Evolutionary conservation across 441 rosid genomes (phyloP), one percentile per base, ranked within the genome.

Genomic region (Euphorbia corollata): DNA sequence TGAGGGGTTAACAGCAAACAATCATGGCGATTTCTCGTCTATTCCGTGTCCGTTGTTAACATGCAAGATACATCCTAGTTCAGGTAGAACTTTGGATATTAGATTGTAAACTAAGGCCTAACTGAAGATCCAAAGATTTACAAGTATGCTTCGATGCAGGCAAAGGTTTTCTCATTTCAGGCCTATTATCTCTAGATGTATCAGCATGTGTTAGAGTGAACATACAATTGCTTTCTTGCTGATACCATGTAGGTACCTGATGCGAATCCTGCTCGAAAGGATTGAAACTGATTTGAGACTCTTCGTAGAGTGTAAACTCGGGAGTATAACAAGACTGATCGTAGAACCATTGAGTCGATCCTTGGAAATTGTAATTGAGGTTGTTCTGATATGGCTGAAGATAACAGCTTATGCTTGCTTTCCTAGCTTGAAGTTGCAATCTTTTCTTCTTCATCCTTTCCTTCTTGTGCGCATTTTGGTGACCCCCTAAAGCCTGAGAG

Each of bases 401-500:
- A 70, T 86, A 91, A 58, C 81, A 84, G 43, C 83, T 87, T 73
- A 91, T 72, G 82, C 82, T 87, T 30, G 94, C 97, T 65, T 85
- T 82, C 70, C 90, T 81, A 63, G 96, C 99, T 74, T 94, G 93
- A 66, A 94, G 87, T 66, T 91, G 97, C 71, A 89, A 73, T 74
- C 96, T 85, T 80, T 90, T 93, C 79, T 84, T 93, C 90, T 85
- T 89, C 80, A 90, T 71, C 64, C 98, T 81, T 78, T 93, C 99
- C 61, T 87, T 93, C 79, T 93, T 93, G 79, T 93, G 99, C 2
- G 99, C 99, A 77, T 93, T 93, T 74, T 94, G 97, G 70, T 94
- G 97, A 55, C 99, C 99, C 8, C 99, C 99, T 62, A 93, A 75
- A 24, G 97, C 99, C 79, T 93, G 97, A 13, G 99, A 93, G 58